These are phyloP conservation scores for Ophiostoma ips DNA, from an alignment of 2,329 filamentous ascomycete species.

Conservation along the genomic window DNA sequence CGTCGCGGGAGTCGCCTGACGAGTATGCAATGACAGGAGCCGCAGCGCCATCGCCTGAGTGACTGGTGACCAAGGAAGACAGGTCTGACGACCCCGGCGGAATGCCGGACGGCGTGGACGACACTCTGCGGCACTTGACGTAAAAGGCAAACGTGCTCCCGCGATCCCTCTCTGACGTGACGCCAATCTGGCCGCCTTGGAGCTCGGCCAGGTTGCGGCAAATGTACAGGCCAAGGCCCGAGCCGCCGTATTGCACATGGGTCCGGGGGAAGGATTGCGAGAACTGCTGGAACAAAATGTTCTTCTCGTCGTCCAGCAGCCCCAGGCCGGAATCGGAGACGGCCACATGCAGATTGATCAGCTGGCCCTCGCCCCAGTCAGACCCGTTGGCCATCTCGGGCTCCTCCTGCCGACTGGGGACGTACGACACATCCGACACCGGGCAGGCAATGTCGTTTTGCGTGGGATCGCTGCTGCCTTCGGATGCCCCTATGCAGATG, in stretches of 20 bases:
- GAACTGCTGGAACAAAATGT: slow-evolving; percentile 64
- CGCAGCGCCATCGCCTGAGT: slow-evolving; percentile 12
- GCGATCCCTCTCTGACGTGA: slow-evolving; percentile 49
- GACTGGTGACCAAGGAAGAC: slow-evolving; percentile 20
- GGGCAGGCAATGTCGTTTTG: background rate
- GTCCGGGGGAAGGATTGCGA: slow-evolving; percentile 62
- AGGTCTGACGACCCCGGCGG: slow-evolving; percentile 5
- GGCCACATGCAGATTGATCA: slow-evolving; percentile 58
- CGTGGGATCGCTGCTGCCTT: background rate
- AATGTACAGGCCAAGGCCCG: slow-evolving; percentile 65
- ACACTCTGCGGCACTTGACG: slow-evolving; percentile 46
- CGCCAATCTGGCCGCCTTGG: slow-evolving; percentile 66
- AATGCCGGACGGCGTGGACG: slow-evolving; percentile 6
- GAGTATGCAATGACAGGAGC: slow-evolving; percentile 1
- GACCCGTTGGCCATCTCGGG: slow-evolving; percentile 24
- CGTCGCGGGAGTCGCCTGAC: background rate
- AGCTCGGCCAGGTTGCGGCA: slow-evolving; percentile 61
- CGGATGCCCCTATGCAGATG: slow-evolving; percentile 51
- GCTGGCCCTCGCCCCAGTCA: slow-evolving; percentile 60
- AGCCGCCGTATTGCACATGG: slow-evolving; percentile 66
- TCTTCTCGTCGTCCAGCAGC: slow-evolving; percentile 55
- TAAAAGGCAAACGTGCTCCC: slow-evolving; percentile 70
- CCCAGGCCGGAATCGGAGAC: slow-evolving; percentile 61
- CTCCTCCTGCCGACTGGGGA: slow-evolving; percentile 25
- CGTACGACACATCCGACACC: slow-evolving; percentile 31